phyloP scores from a whole-genome alignment of 2,329 filamentous ascomycete genomes.

The Dothideomycetes sp. region DNA sequence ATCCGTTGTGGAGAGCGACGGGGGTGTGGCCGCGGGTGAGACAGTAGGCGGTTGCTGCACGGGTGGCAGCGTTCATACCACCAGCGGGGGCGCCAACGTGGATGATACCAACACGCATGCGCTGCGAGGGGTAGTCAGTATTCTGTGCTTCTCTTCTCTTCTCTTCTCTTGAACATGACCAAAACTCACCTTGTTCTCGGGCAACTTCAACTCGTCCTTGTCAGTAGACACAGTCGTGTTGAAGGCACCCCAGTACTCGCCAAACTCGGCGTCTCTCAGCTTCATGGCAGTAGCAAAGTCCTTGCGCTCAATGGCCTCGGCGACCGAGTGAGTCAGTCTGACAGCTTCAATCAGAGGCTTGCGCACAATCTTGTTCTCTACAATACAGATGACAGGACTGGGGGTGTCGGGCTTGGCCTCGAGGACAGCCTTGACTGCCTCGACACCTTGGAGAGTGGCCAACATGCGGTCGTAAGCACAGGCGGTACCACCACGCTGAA shows the following conservation, averaged over 20 bases:
- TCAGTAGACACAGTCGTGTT: conserved; percentile 81
- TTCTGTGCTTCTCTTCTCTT: too few species aligned
- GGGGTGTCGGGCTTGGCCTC: conserved; percentile 82
- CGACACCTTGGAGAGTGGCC: conserved; percentile 83
- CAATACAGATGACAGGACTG: conserved; percentile 91
- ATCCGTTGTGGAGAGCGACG: conserved; percentile 90
- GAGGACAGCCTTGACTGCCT: conserved; percentile 84
- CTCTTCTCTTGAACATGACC: too few species aligned
- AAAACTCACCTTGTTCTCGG: conserved; percentile 56
- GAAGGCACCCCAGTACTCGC: conserved; percentile 84
- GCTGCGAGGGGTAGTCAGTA: conserved; percentile 37
- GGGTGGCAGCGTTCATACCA: conserved; percentile 95
- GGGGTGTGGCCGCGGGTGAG: conserved; percentile 85
- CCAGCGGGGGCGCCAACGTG: conserved; percentile 94
- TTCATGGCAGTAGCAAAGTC: conserved; percentile 83
- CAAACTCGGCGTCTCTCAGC: conserved; percentile 85
- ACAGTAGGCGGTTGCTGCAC: conserved; percentile 89
- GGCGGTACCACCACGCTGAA: conserved; percentile 88
- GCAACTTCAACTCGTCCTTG: conserved; percentile 58
- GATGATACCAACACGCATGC: conserved; percentile 89
- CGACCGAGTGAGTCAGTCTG: conserved; percentile 72
- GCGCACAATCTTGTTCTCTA: conserved; percentile 93
- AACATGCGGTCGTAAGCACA: conserved; percentile 93
- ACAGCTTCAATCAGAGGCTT: conserved; percentile 87
- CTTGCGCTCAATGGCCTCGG: conserved; percentile 70